Base-by-base conservation (phyloP, 2,329 filamentous ascomycete species). In the Penicillium nordicum region DNA sequence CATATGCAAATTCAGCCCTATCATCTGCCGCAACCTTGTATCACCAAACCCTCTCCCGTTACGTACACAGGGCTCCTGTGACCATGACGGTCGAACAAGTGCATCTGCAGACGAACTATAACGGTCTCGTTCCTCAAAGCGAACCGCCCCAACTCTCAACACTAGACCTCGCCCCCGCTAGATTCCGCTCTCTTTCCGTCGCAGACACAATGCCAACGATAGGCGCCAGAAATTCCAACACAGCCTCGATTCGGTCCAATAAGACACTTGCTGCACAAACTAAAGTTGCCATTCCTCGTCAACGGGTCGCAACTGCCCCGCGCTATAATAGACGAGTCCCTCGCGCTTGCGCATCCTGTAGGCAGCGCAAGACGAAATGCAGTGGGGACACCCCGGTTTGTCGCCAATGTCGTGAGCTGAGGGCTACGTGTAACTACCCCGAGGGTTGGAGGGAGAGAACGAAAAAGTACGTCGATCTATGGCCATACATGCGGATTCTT, bases 291-390 rank as follows among this genome's bases (percentile, higher is more conserved):
- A 73, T 73, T 14, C 71, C 71, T 21, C 64, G 71, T 27, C 59
- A 69, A 32, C 65, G 66, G 43, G 61, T 60, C 25, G 58, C 60
- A 7, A 53, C 63, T 21, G 62, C 61, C 23, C 61, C 59, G 21
- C 58, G 57, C 18, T 63, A 59, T 42, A 59, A 60, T 47, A 57
- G 58, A 7, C 57, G 69, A 29, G 60, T 67, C 38, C 60, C 63
- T 40, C 57, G 67, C 12, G 72, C 73, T n/a, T 76, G 73, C 41
- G 72, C 75, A 58, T 70, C 72, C 4, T 76, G 73, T 52, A 66
- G 73, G 34, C 63, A 67, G 48, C 66, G 72, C 34, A 75, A 75
- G 58, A 74, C 72, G 21, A 76, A 74, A 62, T 76, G 73, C 57
- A 70, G 69, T 56, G 73, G 73, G 14, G 73, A 74, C 52, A 68